These are phyloP conservation scores for Cornus suecica DNA, from an alignment of 148 eudicot genomes.

Conservation along the genomic window DNA sequence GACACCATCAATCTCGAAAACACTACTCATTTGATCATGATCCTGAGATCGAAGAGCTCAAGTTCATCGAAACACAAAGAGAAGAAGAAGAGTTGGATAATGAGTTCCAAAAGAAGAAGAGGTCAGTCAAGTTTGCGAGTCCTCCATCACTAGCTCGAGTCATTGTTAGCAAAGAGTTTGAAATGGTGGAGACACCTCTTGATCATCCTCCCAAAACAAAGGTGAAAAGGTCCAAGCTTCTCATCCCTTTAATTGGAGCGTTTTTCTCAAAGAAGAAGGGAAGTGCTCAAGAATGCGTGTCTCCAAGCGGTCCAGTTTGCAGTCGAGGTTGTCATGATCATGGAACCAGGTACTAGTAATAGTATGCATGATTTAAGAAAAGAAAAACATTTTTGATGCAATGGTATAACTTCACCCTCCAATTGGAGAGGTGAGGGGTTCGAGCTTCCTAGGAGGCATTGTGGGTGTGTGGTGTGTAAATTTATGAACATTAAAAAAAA, in stretches of 20 bases:
- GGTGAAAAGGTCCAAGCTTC: constrained; percentile 29
- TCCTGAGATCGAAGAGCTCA: constrained; percentile 74
- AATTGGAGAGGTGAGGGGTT: no score
- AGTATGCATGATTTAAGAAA: no score
- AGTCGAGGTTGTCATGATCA: background rate
- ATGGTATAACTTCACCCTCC: no score
- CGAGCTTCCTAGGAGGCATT: no score
- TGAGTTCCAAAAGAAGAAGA: constrained; percentile 46
- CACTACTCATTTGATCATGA: constrained; percentile 9
- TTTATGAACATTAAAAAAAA: no score
- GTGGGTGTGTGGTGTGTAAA: no score
- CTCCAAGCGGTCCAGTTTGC: background rate
- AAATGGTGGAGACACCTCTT: constrained; percentile 19
- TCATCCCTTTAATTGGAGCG: constrained; percentile 43
- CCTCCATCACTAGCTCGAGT: constrained; percentile 48
- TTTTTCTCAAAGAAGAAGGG: constrained; percentile 55
- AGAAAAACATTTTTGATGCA: background rate
- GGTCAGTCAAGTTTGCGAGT: constrained; percentile 65
- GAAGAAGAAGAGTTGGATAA: background rate
- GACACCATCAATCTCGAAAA: background rate
- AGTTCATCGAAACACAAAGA: constrained; percentile 40
- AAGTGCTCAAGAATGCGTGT: constrained; percentile 4
- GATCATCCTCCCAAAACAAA: constrained; percentile 28
- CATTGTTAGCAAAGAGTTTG: constrained; percentile 22
- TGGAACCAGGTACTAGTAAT: no score